Base-by-base conservation (phyloP, 1,284 basidiomycete species). In the Trametes hirsuta region DNA sequence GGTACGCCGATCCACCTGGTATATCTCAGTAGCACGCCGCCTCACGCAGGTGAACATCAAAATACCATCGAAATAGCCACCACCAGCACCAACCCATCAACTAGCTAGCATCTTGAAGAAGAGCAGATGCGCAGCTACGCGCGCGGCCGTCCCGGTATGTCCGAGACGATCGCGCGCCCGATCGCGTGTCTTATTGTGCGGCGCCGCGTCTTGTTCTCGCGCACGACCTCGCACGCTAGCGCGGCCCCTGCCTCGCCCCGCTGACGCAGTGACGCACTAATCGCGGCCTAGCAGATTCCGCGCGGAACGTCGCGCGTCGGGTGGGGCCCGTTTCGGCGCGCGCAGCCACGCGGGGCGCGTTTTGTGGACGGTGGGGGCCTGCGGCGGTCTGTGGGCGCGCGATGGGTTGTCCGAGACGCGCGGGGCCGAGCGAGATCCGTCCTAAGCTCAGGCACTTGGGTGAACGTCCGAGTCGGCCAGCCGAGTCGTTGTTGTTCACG, bases 181-280 rank as follows among this genome's bases (percentile, higher is more conserved):
- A 60, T 60, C 56, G 39, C 35, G n/a, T 14, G 39, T 56, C 44
- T 59, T 59, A 41, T 59, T 55, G 58, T 59, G 51, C 45, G 39
- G 25, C 47, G 39, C 18, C 46, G 51, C 46, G 47, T 61, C 55
- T 57, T 57, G 50, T 18, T 53, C 36, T 35, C 21, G 44, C 46
- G 25, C 44, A 14, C 21, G 10, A 42, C 4, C 39, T 47, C 49
- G 39, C 25, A 45, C 51, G 22, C 40, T 44, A 21, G 12, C 18
- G 47, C 35, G 11, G 18, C 18, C 30, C 30, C 30, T 30, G 18
- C 22, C 44, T 46, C 12, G 44, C 22, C 44, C 12, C 18, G 44
- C 22, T 22, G 10, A 24, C 44, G 30, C 30, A 30, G 5, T 30
- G 8, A 30, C 4, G 30, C 30, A 8, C 4, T 30, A 30, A 5